These are phyloP conservation scores for Eudorina sp. DNA, from an alignment of 139 green algal species.

Conservation along the genomic window DNA sequence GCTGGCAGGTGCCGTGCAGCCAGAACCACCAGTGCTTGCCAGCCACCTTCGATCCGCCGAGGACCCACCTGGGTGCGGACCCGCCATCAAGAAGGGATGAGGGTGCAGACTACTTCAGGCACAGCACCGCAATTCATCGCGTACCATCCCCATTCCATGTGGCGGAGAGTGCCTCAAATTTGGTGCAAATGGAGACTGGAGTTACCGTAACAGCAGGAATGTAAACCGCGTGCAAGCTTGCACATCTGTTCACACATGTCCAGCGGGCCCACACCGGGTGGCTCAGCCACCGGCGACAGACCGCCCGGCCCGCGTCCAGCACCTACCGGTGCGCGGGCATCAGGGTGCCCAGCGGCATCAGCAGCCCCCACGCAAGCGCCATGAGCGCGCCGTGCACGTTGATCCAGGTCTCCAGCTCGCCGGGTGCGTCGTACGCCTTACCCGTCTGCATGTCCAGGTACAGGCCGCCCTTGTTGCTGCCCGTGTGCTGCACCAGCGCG, in stretches of 20 bases:
- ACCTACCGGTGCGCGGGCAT: constrained; percentile 46
- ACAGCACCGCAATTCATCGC: too few relatives aligned
- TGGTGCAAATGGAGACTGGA: background rate
- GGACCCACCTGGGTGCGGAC: background rate
- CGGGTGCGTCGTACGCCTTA: background rate
- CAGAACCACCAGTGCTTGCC: constrained; percentile 35
- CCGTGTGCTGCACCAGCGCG: background rate
- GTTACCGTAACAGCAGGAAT: too few relatives aligned
- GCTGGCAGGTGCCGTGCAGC: constrained; percentile 31
- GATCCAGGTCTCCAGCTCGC: constrained; percentile 11
- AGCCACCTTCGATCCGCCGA: background rate
- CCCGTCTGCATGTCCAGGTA: background rate
- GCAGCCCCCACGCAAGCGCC: constrained; percentile 46
- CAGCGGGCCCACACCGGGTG: too few relatives aligned
- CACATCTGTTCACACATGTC: too few relatives aligned
- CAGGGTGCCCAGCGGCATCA: constrained; percentile 45
- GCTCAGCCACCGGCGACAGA: too few relatives aligned
- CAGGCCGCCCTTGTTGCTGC: background rate
- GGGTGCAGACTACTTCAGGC: too few relatives aligned
- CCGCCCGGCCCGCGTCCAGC: too few relatives aligned
- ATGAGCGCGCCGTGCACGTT: constrained; percentile 52
- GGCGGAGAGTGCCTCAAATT: background rate
- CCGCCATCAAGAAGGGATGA: too few relatives aligned
- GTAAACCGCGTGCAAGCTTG: too few relatives aligned
- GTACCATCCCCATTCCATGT: too few relatives aligned